A percentile compares a stretch with the other conserved stretches of the same genome.
Conservation (phyloP, 352 stramenopile genomes). For the Globisporangium paroecandrum region DNA sequence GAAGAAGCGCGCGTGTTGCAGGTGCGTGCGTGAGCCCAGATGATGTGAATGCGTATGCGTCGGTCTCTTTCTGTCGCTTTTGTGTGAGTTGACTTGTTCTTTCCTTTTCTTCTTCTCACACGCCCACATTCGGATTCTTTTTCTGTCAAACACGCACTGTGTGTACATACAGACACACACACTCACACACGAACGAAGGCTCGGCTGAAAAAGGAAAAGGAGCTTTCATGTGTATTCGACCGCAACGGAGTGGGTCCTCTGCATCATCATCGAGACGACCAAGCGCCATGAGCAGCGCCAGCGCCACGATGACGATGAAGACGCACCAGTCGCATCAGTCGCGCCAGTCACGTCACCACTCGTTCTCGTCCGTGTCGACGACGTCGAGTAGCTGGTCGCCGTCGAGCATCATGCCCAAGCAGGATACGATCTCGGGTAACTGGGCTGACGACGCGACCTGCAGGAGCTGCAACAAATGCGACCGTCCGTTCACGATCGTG, state of each 20-base stretch:
- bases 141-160: neutral
- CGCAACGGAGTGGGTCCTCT: conserved; percentile 15
- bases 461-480: conserved; percentile 62
- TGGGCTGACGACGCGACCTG: conserved; percentile 63
- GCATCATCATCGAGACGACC: neutral
- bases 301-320: conserved; percentile 7
- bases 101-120: neutral
- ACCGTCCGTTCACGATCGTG: conserved; percentile 64
- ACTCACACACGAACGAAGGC: neutral
- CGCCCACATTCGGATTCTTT: neutral
- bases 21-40: neutral
- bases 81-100: neutral
- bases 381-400: conserved; percentile 68
- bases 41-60: neutral
- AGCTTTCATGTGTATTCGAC: conserved; percentile 43
- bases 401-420: conserved; percentile 30
- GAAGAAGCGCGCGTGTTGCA: neutral
- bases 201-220: neutral
- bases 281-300: conserved; percentile 6
- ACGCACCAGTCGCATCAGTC: conserved; percentile 3
- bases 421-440: conserved; percentile 62
- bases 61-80: neutral
- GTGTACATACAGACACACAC: neutral
- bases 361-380: conserved; percentile 66
- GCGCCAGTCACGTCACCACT: conserved; percentile 29